Conservation (phyloP, 257 asterid genomes). For the Nicotiana noctiflora region DNA sequence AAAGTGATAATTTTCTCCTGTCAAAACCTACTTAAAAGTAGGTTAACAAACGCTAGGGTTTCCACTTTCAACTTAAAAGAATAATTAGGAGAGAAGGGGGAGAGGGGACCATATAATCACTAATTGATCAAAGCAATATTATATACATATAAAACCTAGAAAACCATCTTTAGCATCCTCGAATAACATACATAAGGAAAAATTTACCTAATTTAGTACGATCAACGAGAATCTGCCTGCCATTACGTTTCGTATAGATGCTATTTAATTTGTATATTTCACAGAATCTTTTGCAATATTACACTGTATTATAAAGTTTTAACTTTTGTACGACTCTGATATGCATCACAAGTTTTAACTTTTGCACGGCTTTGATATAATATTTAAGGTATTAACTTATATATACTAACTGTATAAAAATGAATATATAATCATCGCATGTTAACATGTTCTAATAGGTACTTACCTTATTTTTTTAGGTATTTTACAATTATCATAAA, state of each 20-base stretch:
- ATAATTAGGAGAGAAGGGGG: not conserved
- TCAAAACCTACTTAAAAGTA: constrained; percentile 5
- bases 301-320: not conserved
- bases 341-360: not conserved
- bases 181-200: not conserved
- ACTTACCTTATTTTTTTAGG: not conserved
- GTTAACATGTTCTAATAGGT: not conserved
- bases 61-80: not conserved
- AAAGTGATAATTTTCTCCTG: not conserved
- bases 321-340: not conserved
- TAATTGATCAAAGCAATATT: not conserved
- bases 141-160: not conserved
- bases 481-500: too few relatives aligned
- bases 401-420: not conserved
- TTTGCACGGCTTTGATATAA: not conserved
- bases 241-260: not conserved
- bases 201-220: not conserved
- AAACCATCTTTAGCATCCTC: constrained; percentile 8
- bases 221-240: not conserved
- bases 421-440: too few relatives aligned
- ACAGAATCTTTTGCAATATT: not conserved
- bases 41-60: not conserved
- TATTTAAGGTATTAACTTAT: not conserved
- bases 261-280: not conserved
- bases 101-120: not conserved